Percentiles rank a stretch among this genome's conserved stretches.
Conservation (phyloP, 371 early-diverging fungal genomes). For the Mucor plumbeus region DNA sequence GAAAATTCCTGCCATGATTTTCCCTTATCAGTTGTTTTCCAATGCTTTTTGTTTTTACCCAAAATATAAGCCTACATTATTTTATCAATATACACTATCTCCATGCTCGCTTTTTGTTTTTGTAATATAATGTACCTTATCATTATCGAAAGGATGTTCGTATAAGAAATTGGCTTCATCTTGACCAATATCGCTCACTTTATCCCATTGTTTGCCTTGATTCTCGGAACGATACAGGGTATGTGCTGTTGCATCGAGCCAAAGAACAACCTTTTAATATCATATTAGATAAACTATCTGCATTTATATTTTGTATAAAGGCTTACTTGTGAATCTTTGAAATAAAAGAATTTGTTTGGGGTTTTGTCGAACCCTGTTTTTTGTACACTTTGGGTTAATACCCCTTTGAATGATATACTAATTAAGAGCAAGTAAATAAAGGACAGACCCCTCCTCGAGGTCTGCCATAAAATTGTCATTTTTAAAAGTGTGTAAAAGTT, state of each 20-base stretch:
- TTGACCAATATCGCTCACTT: slow-evolving; percentile 45
- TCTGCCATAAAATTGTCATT: slow-evolving; percentile 27
- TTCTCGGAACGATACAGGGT: slow-evolving; percentile 66
- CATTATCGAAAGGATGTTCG: slow-evolving; percentile 64
- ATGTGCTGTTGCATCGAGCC: slow-evolving; percentile 58
- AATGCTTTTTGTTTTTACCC: slow-evolving; percentile 62
- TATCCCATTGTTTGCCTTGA: slow-evolving; percentile 71
- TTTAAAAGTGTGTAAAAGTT: neutral
- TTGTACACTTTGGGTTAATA: slow-evolving; percentile 30
- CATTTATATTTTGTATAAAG: no score
- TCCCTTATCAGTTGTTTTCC: slow-evolving; percentile 70
- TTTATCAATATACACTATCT: neutral
- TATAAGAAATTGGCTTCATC: slow-evolving; percentile 48
- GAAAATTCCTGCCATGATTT: slow-evolving; percentile 67
- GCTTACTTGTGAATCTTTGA: slow-evolving; percentile 71
- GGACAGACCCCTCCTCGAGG: slow-evolving; percentile 35
- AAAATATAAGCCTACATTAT: slow-evolving; percentile 65
- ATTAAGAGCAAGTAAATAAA: slow-evolving; percentile 15
- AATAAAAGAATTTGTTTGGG: slow-evolving; percentile 67
- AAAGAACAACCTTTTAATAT: slow-evolving; percentile 56
- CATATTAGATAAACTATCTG: neutral
- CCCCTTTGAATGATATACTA: slow-evolving; percentile 5
- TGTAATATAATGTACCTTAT: slow-evolving; percentile 44
- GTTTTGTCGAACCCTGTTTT: slow-evolving; percentile 52
- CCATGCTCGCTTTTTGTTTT: neutral